Evolutionary conservation across 345 rosid species (phyloP).

Genomic region (Eutrema yunnanense): DNA sequence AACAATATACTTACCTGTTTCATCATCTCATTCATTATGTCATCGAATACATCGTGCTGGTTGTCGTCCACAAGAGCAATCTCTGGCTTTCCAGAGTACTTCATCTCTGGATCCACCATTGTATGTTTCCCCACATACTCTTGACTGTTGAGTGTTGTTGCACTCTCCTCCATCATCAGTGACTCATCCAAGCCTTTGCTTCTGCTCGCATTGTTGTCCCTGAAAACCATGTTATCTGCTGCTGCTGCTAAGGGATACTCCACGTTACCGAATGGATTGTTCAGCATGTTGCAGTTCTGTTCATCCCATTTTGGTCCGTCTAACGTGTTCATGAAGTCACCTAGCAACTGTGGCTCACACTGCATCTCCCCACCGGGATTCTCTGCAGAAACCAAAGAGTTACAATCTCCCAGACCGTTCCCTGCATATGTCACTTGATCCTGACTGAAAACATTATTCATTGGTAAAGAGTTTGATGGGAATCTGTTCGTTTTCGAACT

Average conservation of each 20-base stretch:
- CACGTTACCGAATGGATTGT: constrained; percentile 29
- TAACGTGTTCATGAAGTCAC: constrained; percentile 33
- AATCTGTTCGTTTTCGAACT: constrained; percentile 39
- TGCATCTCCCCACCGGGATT: constrained; percentile 40
- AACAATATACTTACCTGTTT: constrained; percentile 43
- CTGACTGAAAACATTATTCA: constrained; percentile 33
- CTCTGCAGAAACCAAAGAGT: constrained; percentile 36
- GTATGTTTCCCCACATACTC: constrained; percentile 33
- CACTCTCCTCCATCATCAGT: constrained; percentile 26
- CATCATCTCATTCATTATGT: constrained; percentile 56
- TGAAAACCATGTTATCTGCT: constrained; percentile 4
- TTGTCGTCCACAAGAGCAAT: constrained; percentile 36
- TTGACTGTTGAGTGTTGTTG: constrained; percentile 26
- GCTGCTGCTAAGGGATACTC: constrained; percentile 23
- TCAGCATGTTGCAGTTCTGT: constrained; percentile 27
- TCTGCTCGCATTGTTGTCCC: background rate
- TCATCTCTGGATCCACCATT: constrained; percentile 33
- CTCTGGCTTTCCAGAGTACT: constrained; percentile 36
- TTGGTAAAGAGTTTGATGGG: constrained; percentile 43
- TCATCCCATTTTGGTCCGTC: constrained; percentile 51
- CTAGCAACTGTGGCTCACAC: constrained; percentile 40
- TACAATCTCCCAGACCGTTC: constrained; percentile 37
- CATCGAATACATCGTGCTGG: constrained; percentile 56
- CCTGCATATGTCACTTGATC: constrained; percentile 31
- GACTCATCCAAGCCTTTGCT: constrained; percentile 36